Conservation (phyloP, 108 stramenopile species). For the Cyclotella choctawhatcheeana region DNA sequence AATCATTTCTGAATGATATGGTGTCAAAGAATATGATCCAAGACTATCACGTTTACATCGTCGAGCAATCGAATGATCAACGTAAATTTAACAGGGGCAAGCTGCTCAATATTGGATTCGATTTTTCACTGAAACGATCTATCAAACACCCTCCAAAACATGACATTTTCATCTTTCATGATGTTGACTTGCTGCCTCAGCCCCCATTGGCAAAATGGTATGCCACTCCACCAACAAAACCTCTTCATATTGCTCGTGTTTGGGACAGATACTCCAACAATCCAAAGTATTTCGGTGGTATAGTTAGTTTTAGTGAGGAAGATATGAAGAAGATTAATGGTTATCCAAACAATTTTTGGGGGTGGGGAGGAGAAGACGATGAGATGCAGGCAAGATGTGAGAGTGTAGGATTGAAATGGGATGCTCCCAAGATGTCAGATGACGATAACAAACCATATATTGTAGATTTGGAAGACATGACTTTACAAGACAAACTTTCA, state of each 20-base stretch:
- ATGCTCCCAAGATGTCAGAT: conserved; percentile 53
- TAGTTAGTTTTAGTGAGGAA: conserved; percentile 81
- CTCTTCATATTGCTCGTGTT: conserved; percentile 95
- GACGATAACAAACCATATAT: conserved; percentile 24
- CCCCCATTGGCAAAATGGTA: conserved; percentile 80
- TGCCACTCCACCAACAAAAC: conserved; percentile 76
- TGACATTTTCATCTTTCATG: conserved; percentile 96
- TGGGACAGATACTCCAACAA: conserved; percentile 98
- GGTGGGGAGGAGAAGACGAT: conserved; percentile 99
- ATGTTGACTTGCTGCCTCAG: conserved; percentile 96
- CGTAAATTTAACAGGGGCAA: conserved; percentile 99
- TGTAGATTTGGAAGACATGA: conserved; percentile 83
- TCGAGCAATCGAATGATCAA: conserved; percentile 95
- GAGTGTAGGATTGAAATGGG: conserved; percentile 71
- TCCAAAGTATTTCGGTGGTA: conserved; percentile 97
- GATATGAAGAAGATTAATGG: conserved; percentile 96
- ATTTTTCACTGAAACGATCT: conserved; percentile 72
- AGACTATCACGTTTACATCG: conserved; percentile 94
- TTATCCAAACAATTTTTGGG: conserved; percentile 98
- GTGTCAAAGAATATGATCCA: conserved; percentile 42
- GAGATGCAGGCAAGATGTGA: conserved; percentile 93
- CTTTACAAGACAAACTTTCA: conserved; percentile 69
- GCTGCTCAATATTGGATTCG: conserved; percentile 98
- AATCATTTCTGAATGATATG: conserved; percentile 67
- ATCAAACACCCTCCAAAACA: conserved; percentile 52